Evolutionary conservation across 495 filamentous ascomycete genomes (phyloP).

Genomic region (Xylaria nigripes): DNA sequence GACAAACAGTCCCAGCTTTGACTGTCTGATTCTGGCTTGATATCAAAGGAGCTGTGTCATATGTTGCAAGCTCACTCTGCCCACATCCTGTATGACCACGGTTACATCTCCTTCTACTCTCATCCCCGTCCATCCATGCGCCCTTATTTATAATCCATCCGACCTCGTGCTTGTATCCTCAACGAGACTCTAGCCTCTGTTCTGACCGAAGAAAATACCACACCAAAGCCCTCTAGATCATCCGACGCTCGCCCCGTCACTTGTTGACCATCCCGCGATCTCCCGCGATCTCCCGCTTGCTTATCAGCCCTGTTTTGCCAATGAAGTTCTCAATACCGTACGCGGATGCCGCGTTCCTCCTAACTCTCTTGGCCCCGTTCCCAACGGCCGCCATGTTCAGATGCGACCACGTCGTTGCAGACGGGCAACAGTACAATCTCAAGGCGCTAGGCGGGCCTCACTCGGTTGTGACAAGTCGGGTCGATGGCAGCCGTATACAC

Average conservation of each 20-base stretch:
- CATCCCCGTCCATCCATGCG: background rate
- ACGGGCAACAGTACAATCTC: conserved; percentile 57
- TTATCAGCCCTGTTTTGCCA: background rate
- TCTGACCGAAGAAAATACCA: background rate
- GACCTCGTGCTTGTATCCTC: background rate
- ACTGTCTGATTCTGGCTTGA: background rate
- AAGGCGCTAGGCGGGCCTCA: conserved; percentile 62
- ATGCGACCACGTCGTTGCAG: conserved; percentile 54
- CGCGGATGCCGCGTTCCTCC: conserved; percentile 28
- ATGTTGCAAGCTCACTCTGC: background rate
- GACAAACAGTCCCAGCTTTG: background rate
- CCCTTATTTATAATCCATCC: background rate
- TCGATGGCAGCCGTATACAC: conserved; percentile 33
- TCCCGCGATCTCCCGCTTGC: conserved; percentile 3
- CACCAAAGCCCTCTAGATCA: background rate
- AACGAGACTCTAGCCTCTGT: background rate
- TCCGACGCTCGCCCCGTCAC: background rate
- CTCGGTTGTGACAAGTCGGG: conserved; percentile 52
- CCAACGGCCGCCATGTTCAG: conserved; percentile 44
- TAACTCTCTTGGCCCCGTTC: conserved; percentile 41
- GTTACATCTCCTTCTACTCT: background rate
- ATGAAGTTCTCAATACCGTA: conserved; percentile 23
- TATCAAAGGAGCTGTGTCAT: background rate
- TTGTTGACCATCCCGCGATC: background rate
- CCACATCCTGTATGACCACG: background rate